Evolutionary conservation across 2,329 filamentous ascomycete genomes (phyloP).

Genomic region (Hymenoscyphus occultus): DNA sequence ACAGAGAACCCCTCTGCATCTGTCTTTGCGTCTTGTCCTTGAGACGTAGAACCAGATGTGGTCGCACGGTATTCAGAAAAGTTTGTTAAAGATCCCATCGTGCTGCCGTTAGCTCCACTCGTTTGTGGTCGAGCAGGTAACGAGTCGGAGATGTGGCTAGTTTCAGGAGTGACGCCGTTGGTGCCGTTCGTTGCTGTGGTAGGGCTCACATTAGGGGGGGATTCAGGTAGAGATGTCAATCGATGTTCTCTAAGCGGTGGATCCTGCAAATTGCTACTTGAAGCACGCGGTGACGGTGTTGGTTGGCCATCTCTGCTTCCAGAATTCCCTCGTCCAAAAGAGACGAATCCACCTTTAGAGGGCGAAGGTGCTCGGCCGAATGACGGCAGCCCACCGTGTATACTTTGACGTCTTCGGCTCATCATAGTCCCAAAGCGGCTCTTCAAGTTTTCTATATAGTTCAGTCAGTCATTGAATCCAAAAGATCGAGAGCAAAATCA

Average conservation of each 20-base stretch:
- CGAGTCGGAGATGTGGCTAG: slow-evolving; percentile 36
- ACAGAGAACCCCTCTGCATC: slow-evolving; percentile 76
- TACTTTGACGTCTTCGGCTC: slow-evolving; percentile 61
- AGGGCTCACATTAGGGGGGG: slow-evolving; percentile 41
- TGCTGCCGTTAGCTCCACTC: slow-evolving; percentile 48
- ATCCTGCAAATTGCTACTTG: slow-evolving; percentile 57
- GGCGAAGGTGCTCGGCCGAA: slow-evolving; percentile 53
- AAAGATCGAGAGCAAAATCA: not conserved
- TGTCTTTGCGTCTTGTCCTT: slow-evolving; percentile 45
- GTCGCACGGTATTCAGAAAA: slow-evolving; percentile 47
- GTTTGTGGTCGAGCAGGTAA: slow-evolving; percentile 36
- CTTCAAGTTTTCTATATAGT: slow-evolving; percentile 49
- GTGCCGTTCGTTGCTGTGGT: slow-evolving; percentile 30
- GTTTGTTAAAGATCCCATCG: slow-evolving; percentile 39
- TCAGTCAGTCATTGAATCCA: slow-evolving; percentile 29
- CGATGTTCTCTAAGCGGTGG: slow-evolving; percentile 43
- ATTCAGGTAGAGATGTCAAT: slow-evolving; percentile 57
- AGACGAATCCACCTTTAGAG: slow-evolving; percentile 47
- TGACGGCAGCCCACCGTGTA: slow-evolving; percentile 50
- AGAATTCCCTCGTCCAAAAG: slow-evolving; percentile 56
- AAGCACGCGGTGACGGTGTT: slow-evolving; percentile 52
- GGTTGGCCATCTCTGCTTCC: slow-evolving; percentile 59
- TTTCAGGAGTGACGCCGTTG: slow-evolving; percentile 31
- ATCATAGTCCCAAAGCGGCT: slow-evolving; percentile 69
- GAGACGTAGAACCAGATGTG: slow-evolving; percentile 47